These are phyloP conservation scores for Tulasnella sp. DNA, from an alignment of 768 basidiomycete genomes.

Conservation along the genomic window DNA sequence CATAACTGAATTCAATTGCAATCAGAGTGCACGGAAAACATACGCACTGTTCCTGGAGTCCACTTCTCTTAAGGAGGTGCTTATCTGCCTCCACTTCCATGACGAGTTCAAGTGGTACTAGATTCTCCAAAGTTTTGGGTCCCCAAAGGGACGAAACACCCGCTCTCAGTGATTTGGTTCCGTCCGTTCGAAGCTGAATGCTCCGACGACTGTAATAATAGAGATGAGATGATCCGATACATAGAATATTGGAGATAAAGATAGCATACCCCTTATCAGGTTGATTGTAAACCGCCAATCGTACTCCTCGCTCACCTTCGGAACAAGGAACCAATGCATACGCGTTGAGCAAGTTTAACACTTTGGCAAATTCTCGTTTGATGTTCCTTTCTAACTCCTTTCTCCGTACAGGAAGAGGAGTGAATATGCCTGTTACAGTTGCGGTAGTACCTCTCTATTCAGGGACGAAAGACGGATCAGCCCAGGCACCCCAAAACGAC, in stretches of 20 bases:
- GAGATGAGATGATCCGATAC: not conserved
- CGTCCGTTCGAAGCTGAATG: slow-evolving; percentile 60
- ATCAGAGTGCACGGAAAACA: not conserved
- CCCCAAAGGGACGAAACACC: slow-evolving; percentile 76
- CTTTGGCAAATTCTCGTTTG: slow-evolving; percentile 83
- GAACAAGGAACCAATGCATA: slow-evolving; percentile 81
- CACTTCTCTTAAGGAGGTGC: slow-evolving; percentile 29
- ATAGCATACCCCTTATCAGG: slow-evolving; percentile 51
- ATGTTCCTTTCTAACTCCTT: slow-evolving; percentile 82
- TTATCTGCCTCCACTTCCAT: slow-evolving; percentile 61
- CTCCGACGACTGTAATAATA: too few relatives aligned
- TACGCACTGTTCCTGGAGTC: slow-evolving; percentile 1
- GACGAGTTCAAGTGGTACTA: slow-evolving; percentile 57
- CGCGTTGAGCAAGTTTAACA: slow-evolving; percentile 64
- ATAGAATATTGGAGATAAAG: not conserved
- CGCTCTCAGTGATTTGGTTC: slow-evolving; percentile 44
- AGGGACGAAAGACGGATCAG: not conserved
- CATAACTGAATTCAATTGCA: not conserved
- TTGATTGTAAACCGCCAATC: slow-evolving; percentile 61
- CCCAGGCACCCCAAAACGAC: not conserved
- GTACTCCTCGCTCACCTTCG: slow-evolving; percentile 42
- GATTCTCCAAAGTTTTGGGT: slow-evolving; percentile 57
- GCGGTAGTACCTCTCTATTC: slow-evolving; percentile 78
- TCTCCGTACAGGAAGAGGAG: slow-evolving; percentile 72
- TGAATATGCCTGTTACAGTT: slow-evolving; percentile 55